Evolutionary conservation across 208 protist species (phyloP), one percentile per base, ranked within the genome.

Genomic region (Trypanosoma theileri): DNA sequence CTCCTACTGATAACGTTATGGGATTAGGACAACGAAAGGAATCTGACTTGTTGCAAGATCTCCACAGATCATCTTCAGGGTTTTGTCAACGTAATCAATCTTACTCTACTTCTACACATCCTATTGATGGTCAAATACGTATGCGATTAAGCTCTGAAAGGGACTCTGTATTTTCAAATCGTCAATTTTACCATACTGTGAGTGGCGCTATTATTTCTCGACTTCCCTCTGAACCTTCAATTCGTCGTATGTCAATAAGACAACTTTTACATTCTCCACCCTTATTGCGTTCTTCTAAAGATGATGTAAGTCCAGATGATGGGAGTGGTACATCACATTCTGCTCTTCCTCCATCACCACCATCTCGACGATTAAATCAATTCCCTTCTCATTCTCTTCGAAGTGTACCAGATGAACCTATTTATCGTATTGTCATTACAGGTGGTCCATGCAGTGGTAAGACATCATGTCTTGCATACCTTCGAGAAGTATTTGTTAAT

Each of bases 401-500:
- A 48, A 54, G 59, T 50, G 56, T 73, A 19, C 71, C 71, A 40
- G 57, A 75, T 45, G 63, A 66, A 48, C 73, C 68, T n/a, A 75
- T 84, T 40, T 80, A 82, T 56, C 71, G 77, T 21, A 60, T 88
- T 24, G 75, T 84, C 21, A 65, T 88, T 54, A 88, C 82, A 12
- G 82, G 82, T 54, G 79, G 82, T 26, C 82, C 82, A 10, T 88
- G 82, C 69, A 81, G 73, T 42, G 82, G 82, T 12, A 88, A 88
- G 66, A 75, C 58, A 51, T 77, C 82, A 45, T 67, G 41, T 16
- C 69, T 84, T 59, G 19, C 45, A 16, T 61, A 65, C 52, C 61
- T 88, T 44, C 69, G 71, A 51, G 53, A 22, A 24, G 52, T 66
- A 56, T 61, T 86, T 42, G 66, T 77, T 45, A 57, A 9, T 2